Conservation (phyloP, 768 basidiomycete species). For the Naganishia randhawae region DNA sequence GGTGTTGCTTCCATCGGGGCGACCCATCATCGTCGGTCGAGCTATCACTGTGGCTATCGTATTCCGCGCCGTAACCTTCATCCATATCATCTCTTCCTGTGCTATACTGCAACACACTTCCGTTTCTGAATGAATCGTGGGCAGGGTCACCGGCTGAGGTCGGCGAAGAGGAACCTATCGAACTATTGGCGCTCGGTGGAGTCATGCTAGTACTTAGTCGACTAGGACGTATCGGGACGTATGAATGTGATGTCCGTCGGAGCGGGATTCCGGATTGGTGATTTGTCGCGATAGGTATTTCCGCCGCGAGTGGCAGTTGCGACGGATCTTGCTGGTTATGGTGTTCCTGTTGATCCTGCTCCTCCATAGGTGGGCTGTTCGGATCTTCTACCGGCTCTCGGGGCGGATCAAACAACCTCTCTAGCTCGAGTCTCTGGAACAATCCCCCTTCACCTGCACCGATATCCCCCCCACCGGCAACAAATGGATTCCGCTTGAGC, state of each 20-base stretch:
- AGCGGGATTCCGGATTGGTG: neutral
- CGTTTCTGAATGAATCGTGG: neutral
- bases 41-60: neutral
- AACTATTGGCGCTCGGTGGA: slow-evolving; percentile 35
- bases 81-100: slow-evolving; percentile 14
- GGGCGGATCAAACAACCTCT: slow-evolving; percentile 90
- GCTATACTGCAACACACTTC: neutral
- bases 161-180: slow-evolving; percentile 12
- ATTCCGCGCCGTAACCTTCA: slow-evolving; percentile 5
- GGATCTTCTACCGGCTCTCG: slow-evolving; percentile 55
- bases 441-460: slow-evolving; percentile 51
- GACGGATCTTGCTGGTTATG: neutral
- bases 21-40: neutral
- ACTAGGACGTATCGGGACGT: slow-evolving; percentile 44
- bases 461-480: slow-evolving; percentile 10
- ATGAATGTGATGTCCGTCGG: slow-evolving; percentile 40
- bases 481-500: slow-evolving; percentile 30
- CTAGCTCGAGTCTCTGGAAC: slow-evolving; percentile 80
- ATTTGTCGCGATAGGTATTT: neutral
- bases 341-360: neutral
- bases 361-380: neutral
- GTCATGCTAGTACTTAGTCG: slow-evolving; percentile 47
- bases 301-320: neutral
- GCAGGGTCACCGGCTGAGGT: neutral
- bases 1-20: neutral